phyloP scores from a whole-genome alignment of 495 filamentous ascomycete species.

The Pyrenopolyporus hunteri region DNA sequence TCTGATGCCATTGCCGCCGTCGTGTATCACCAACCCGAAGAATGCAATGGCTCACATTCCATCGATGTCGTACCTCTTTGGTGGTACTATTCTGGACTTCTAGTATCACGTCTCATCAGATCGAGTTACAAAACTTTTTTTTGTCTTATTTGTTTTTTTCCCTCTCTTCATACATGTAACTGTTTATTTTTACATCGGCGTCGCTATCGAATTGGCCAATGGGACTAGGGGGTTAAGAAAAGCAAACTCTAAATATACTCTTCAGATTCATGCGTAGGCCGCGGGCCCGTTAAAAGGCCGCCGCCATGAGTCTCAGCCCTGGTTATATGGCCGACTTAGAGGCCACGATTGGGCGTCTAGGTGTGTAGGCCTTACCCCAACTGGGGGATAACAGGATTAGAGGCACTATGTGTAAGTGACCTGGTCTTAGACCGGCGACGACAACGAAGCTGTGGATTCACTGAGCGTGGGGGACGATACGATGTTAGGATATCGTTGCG shows the following conservation, averaged over 20 bases:
- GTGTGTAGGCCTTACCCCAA: not conserved
- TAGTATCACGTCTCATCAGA: slow-evolving; percentile 6
- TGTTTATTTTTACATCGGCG: not conserved
- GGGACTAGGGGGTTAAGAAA: not conserved
- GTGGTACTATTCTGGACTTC: not conserved
- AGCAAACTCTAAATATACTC: slow-evolving; percentile 28
- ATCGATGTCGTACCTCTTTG: not conserved
- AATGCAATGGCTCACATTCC: slow-evolving; percentile 4
- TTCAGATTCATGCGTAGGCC: slow-evolving; percentile 22
- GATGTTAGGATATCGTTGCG: slow-evolving; percentile 12
- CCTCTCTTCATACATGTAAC: not conserved
- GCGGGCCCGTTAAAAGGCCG: slow-evolving; percentile 18
- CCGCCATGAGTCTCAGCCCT: slow-evolving; percentile 11
- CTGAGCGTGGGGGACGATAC: slow-evolving; percentile 6
- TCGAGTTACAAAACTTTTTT: not conserved
- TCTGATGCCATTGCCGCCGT: not conserved
- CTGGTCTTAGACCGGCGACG: slow-evolving; percentile 17
- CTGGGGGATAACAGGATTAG: not conserved
- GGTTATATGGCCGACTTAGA: not conserved
- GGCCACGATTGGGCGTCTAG: slow-evolving; percentile 2
- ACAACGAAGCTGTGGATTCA: slow-evolving; percentile 23
- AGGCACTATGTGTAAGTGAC: not conserved
- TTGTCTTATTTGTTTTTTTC: not conserved
- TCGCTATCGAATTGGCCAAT: not conserved
- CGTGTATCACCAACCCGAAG: slow-evolving; percentile 1